phyloP scores from a whole-genome alignment of 2,329 filamentous ascomycete species.

The Ophiosphaerella narmari region DNA sequence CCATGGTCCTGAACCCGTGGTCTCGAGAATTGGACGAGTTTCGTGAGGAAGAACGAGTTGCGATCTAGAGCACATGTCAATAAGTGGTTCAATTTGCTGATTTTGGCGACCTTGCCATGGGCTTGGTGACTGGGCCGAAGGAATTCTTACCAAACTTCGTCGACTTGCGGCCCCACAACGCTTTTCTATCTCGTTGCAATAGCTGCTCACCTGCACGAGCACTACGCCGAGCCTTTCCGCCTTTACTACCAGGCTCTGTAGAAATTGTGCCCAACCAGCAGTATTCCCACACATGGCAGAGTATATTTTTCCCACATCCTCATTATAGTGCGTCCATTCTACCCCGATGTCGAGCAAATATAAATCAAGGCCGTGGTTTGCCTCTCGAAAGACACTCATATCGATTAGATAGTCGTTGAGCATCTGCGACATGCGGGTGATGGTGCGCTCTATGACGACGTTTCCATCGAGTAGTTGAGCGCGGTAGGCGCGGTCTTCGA shows the following conservation, averaged over 20 bases:
- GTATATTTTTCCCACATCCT: slow-evolving; percentile 73
- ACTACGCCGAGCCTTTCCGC: slow-evolving; percentile 71
- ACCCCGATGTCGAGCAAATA: slow-evolving; percentile 73
- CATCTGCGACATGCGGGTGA: slow-evolving; percentile 74
- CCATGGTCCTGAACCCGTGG: slow-evolving; percentile 38
- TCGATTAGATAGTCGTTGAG: slow-evolving; percentile 81
- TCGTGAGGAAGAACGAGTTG: slow-evolving; percentile 44
- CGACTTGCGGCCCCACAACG: slow-evolving; percentile 83
- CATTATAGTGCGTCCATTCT: slow-evolving; percentile 61
- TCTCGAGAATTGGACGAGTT: slow-evolving; percentile 44
- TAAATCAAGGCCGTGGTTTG: slow-evolving; percentile 74
- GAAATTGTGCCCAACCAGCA: slow-evolving; percentile 84
- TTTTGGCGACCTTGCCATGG: slow-evolving; percentile 4
- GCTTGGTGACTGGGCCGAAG: background rate
- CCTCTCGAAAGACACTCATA: slow-evolving; percentile 75
- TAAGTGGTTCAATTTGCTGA: background rate
- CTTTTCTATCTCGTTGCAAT: slow-evolving; percentile 84
- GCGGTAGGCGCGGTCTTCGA: slow-evolving; percentile 83
- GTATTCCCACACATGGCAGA: slow-evolving; percentile 91
- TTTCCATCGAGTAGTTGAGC: slow-evolving; percentile 83
- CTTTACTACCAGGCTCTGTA: slow-evolving; percentile 75
- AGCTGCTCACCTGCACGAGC: slow-evolving; percentile 73
- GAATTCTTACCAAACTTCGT: slow-evolving; percentile 67
- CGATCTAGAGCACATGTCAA: slow-evolving; percentile 28
- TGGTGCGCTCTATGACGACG: slow-evolving; percentile 86